Percentiles rank a stretch among this genome's conserved stretches.
Conservation (phyloP, 495 filamentous ascomycete genomes). For the Neurospora sp. region DNA sequence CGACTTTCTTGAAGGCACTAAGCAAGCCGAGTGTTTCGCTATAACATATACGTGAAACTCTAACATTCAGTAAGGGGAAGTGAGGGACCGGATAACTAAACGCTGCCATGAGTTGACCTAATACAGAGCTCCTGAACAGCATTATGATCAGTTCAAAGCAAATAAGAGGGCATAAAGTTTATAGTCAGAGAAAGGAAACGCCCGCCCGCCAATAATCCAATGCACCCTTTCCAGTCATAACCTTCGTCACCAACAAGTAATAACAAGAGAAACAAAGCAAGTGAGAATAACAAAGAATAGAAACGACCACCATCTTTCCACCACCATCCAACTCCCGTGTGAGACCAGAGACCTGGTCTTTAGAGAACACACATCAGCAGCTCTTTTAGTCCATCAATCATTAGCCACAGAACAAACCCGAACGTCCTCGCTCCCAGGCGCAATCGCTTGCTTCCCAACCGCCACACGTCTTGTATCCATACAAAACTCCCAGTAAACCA, state of each 20-base stretch:
- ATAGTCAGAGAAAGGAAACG: background rate
- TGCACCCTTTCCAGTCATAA: background rate
- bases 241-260: background rate
- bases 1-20: background rate
- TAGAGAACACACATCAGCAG: background rate
- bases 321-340: background rate
- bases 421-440: background rate
- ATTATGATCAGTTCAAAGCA: background rate
- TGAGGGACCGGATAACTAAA: background rate
- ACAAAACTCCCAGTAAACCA: background rate
- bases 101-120: background rate
- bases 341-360: background rate
- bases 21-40: background rate
- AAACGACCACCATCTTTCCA: background rate
- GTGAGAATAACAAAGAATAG: background rate
- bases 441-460: background rate
- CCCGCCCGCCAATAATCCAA: background rate
- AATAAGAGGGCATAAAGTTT: background rate
- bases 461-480: background rate
- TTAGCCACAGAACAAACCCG: background rate
- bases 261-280: background rate
- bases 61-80: background rate
- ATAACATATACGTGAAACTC: background rate
- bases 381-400: background rate
- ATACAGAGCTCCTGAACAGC: background rate